A percentile compares a stretch with the other conserved stretches of the same genome.
Conservation (phyloP, 2,329 filamentous ascomycete species). For the Penicillium thymicola region DNA sequence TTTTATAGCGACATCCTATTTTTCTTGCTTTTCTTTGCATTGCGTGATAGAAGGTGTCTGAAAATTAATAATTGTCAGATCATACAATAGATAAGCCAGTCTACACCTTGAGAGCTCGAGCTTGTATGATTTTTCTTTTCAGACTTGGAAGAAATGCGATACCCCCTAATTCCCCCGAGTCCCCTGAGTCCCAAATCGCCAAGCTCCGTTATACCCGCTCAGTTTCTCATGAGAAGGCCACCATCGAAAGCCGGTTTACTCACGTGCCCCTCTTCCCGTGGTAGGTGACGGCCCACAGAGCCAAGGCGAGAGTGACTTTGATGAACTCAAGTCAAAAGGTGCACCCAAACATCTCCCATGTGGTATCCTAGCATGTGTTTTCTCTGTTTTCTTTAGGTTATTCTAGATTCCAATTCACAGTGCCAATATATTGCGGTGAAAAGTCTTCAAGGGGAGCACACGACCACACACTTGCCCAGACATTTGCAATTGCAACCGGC, state of each 20-base stretch:
- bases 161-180: neutral
- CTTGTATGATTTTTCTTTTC: too few species aligned
- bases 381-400: conserved; percentile 8
- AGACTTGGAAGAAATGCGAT: conserved; percentile 1
- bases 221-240: conserved; percentile 4
- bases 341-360: neutral
- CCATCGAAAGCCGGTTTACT: neutral
- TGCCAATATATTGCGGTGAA: neutral
- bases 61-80: neutral
- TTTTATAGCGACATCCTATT: conserved; percentile 6
- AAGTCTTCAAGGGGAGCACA: neutral
- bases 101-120: neutral
- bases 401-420: conserved; percentile 22
- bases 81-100: neutral
- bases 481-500: neutral
- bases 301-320: neutral
- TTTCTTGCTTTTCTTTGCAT: conserved; percentile 6
- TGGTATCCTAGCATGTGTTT: neutral
- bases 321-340: neutral
- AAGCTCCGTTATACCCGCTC: conserved; percentile 1
- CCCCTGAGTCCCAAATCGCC: conserved; percentile 2
- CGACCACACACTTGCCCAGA: neutral
- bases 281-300: neutral
- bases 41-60: conserved; percentile 12
- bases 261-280: neutral